Evolutionary conservation across 352 stramenopile genomes (phyloP).

Genomic region (Phytophthora megakarya): DNA sequence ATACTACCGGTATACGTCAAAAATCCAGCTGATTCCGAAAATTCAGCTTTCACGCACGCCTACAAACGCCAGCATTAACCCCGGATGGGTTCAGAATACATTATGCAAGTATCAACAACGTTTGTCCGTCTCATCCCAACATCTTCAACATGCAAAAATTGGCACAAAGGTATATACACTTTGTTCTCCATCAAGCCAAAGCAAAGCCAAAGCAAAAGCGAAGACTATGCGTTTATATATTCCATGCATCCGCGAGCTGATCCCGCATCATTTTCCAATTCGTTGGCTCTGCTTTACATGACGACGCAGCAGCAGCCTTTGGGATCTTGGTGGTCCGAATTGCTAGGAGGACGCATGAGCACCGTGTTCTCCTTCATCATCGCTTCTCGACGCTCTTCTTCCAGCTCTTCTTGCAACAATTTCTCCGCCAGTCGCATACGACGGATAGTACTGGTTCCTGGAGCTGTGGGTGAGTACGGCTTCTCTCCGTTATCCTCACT

Average conservation of each 20-base stretch:
- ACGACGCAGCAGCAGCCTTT: conserved; percentile 64
- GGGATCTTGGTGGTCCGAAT: conserved; percentile 32
- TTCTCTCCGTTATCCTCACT: conserved; percentile 45
- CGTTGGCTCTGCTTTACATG: conserved; percentile 42
- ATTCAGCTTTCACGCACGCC: neutral
- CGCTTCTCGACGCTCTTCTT: conserved; percentile 58
- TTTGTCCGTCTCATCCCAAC: neutral
- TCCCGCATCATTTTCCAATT: conserved; percentile 16
- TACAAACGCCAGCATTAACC: conserved; percentile 21
- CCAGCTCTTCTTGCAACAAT: conserved; percentile 62
- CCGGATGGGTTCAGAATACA: conserved; percentile 13
- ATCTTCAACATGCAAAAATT: conserved; percentile 20
- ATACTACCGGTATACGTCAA: conserved; percentile 12
- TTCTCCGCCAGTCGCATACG: conserved; percentile 70
- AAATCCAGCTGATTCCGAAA: conserved; percentile 25
- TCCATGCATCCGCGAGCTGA: conserved; percentile 23
- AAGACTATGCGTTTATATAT: conserved; percentile 30
- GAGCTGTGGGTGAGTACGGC: conserved; percentile 70
- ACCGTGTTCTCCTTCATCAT: conserved; percentile 60
- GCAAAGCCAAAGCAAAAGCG: neutral
- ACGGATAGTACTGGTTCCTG: conserved; percentile 61
- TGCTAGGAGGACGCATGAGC: conserved; percentile 37
- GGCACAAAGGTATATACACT: conserved; percentile 24
- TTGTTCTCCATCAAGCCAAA: conserved; percentile 1
- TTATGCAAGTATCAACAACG: conserved; percentile 15